phyloP scores from a whole-genome alignment of 2,329 filamentous ascomycete genomes.

The Colletotrichum falcatum region DNA sequence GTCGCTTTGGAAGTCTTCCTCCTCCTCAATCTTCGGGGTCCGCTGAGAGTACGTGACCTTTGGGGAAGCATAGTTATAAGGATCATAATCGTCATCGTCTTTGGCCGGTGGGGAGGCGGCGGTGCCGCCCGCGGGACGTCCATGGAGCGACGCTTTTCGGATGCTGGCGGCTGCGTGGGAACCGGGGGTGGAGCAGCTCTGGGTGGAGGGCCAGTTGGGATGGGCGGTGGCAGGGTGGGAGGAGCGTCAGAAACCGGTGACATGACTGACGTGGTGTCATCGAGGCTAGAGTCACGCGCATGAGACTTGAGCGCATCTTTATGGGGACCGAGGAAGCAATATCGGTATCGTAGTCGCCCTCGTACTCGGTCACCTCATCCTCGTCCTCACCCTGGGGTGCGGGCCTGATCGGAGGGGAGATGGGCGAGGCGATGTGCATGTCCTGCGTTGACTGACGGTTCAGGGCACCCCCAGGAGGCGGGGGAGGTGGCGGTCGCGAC shows the following conservation, averaged over 20 bases:
- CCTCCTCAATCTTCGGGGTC: conserved; percentile 59
- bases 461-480: conserved; percentile 65
- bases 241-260: conserved; percentile 63
- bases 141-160: conserved; percentile 70
- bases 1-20: conserved; percentile 55
- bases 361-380: conserved; percentile 87
- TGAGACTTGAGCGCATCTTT: conserved; percentile 93
- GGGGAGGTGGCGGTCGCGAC: conserved; percentile 74
- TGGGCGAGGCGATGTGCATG: conserved; percentile 58
- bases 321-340: conserved; percentile 92
- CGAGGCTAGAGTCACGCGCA: conserved; percentile 79
- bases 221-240: conserved; percentile 65
- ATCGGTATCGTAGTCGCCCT: conserved; percentile 97
- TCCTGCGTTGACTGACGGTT: conserved; percentile 72
- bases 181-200: conserved; percentile 74
- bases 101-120: conserved; percentile 71
- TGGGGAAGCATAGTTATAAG: conserved; percentile 65
- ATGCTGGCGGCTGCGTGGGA: conserved; percentile 67
- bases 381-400: conserved; percentile 76
- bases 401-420: conserved; percentile 53
- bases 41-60: conserved; percentile 49
- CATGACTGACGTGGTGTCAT: conserved; percentile 73
- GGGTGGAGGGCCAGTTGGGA: conserved; percentile 66
- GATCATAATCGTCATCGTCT: conserved; percentile 77
- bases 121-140: conserved; percentile 79